Conservation (phyloP, 768 basidiomycete species). For the Calocybe gangraenosa region DNA sequence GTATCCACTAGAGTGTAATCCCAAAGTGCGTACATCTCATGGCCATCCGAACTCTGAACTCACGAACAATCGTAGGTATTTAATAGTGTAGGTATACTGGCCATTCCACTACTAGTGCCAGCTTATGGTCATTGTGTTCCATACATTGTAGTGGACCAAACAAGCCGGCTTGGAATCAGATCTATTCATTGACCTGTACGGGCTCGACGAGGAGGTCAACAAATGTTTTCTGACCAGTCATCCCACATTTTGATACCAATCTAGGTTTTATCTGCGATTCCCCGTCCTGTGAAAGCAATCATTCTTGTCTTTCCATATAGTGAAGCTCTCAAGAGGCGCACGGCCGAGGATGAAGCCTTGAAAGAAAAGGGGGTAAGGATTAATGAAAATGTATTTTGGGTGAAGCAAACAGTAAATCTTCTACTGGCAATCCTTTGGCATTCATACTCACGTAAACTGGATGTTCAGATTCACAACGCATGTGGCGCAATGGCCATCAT, state of each 20-base stretch:
- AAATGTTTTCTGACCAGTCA: neutral
- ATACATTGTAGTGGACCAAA: neutral
- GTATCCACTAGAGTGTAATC: slow-evolving; percentile 5
- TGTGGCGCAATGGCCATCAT: slow-evolving; percentile 9
- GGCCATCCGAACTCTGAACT: neutral
- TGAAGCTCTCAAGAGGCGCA: slow-evolving; percentile 1
- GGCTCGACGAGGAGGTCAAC: slow-evolving; percentile 4
- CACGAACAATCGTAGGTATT: neutral
- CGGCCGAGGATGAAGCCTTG: neutral
- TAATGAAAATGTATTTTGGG: slow-evolving; percentile 5
- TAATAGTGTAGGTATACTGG: slow-evolving; percentile 2
- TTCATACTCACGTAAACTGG: neutral
- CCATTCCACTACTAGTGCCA: neutral
- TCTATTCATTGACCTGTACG: slow-evolving; percentile 4
- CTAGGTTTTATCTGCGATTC: slow-evolving; percentile 1
- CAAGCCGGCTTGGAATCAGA: slow-evolving; percentile 1
- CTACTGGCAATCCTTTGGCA: neutral
- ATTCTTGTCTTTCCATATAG: slow-evolving; percentile 4
- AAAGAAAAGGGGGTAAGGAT: slow-evolving; percentile 3
- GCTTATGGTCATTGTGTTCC: neutral
- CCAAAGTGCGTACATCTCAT: neutral
- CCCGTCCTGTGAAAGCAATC: slow-evolving; percentile 5
- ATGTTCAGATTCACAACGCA: slow-evolving; percentile 1
- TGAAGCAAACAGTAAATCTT: slow-evolving; percentile 2
- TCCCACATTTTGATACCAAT: neutral